phyloP scores from a whole-genome alignment of 2,329 filamentous ascomycete genomes.

The Alternaria solani region DNA sequence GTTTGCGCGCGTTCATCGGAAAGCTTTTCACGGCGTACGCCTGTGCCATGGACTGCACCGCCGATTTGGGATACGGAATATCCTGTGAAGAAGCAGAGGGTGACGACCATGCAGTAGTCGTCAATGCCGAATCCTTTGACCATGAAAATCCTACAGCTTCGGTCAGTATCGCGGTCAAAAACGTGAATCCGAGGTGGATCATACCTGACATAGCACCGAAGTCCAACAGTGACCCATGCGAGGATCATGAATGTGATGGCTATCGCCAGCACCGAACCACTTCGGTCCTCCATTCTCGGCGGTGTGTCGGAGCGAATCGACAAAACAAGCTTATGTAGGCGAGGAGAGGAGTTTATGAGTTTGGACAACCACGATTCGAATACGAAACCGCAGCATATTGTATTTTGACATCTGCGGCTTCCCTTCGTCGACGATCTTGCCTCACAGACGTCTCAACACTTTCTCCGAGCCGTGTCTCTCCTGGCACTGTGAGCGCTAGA shows the following conservation, averaged over 20 bases:
- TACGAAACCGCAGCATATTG: constrained; percentile 17
- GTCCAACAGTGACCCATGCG: constrained; percentile 49
- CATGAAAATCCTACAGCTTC: constrained; percentile 33
- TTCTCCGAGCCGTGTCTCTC: constrained; percentile 10
- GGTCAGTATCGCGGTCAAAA: constrained; percentile 10
- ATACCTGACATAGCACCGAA: constrained; percentile 51
- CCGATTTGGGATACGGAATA: constrained; percentile 43
- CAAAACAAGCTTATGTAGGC: constrained; percentile 4
- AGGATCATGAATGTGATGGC: constrained; percentile 49
- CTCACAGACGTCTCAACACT: constrained; percentile 20
- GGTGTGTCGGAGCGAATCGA: constrained; percentile 1
- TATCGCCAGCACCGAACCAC: constrained; percentile 37
- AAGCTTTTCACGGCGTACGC: constrained; percentile 44
- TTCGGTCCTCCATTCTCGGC: constrained; percentile 35
- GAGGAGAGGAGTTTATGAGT: constrained; percentile 6
- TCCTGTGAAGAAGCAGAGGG: constrained; percentile 49
- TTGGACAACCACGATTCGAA: not conserved
- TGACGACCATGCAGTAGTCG: constrained; percentile 52
- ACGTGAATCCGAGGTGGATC: constrained; percentile 4
- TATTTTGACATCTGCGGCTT: constrained; percentile 7
- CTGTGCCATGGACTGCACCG: constrained; percentile 50
- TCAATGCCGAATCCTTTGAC: constrained; percentile 52
- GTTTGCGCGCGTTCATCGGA: constrained; percentile 35
- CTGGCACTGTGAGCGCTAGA: constrained; percentile 16
- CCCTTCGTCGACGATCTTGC: constrained; percentile 16